Evolutionary conservation across 2,329 filamentous ascomycete genomes (phyloP), one percentile per base, ranked within the genome.

Genomic region (Herpotrichia juniperi): DNA sequence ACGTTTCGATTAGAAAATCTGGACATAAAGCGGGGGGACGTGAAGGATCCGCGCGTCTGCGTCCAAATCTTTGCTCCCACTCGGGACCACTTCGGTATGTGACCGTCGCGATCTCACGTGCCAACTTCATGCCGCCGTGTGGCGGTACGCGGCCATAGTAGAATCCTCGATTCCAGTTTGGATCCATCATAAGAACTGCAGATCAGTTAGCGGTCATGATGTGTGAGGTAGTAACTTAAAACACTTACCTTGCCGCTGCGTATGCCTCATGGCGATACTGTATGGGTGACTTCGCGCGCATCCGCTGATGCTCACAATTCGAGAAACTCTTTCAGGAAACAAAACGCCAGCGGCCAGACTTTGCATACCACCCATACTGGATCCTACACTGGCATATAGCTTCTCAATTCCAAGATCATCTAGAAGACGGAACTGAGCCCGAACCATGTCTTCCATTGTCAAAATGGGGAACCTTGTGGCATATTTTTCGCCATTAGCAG

Each of bases 331-430:
- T 32, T 90, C 84, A 0, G 92, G 90, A 71, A 93, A 96, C 25
- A 96, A 77, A 1, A 90, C 86, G 3, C 91, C 94, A 0, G 91
- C 90, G 7, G 93, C 93, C 4, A 99, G 82, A 62, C 90, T 94
- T 72, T 96, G 93, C 94, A 99, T 99, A 48, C 94, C 94, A 47
- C 94, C 94, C 94, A 99, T 99, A 74, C 91, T 96, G 5, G 91
- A 91, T 12, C 94, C 94, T 17, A 99, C 93, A 53, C 91, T 96
- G 16, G 94, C 94, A 72, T 96, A 91, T 9, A 99, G 81, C 66
- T 86, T 90, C 21, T 84, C 69, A 40, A 99, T 88, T 5, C 87
- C 87, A 24, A 99, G 79, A 4, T 79, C 75, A 72, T 97, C 93
- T 11, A 99, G 81, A 25, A 99, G 83, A 37, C 90, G 83, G 77